phyloP scores from a whole-genome alignment of 2,329 filamentous ascomycete genomes.

The Curvularia hawaiiensis region DNA sequence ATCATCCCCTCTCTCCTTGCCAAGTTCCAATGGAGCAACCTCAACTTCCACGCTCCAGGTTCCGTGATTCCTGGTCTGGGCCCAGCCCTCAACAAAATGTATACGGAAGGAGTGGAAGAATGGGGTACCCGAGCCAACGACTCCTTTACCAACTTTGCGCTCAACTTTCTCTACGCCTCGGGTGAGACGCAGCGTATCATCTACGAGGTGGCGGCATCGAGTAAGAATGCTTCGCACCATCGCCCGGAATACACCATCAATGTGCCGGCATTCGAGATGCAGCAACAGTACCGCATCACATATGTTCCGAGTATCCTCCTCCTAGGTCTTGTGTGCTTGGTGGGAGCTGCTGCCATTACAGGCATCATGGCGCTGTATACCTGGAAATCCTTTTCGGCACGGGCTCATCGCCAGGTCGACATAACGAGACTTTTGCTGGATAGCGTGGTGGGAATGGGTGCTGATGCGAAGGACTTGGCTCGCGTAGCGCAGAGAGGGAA shows the following conservation, averaged over 20 bases:
- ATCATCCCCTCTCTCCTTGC: slow-evolving; percentile 1
- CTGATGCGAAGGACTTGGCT: background rate
- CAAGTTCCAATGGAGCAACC: slow-evolving; percentile 4
- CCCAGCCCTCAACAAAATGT: background rate
- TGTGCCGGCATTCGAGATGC: slow-evolving; percentile 2
- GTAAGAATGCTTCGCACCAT: background rate
- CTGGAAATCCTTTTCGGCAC: background rate
- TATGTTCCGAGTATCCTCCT: slow-evolving; percentile 21
- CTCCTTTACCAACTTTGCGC: slow-evolving; percentile 7
- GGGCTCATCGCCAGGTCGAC: slow-evolving; percentile 1
- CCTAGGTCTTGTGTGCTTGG: slow-evolving; percentile 2
- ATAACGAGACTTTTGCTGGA: slow-evolving; percentile 5
- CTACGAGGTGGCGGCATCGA: slow-evolving; percentile 19
- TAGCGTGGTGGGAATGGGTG: background rate
- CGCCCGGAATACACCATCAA: slow-evolving; percentile 6
- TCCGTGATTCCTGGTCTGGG: slow-evolving; percentile 2
- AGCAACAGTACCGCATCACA: slow-evolving; percentile 20
- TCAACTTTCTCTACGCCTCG: slow-evolving; percentile 20
- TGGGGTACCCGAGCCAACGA: background rate
- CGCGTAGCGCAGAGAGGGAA: background rate
- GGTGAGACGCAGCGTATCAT: slow-evolving; percentile 20
- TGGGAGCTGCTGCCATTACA: background rate
- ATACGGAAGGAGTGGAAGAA: background rate
- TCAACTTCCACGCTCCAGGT: slow-evolving; percentile 10
- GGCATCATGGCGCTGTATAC: background rate